These are phyloP conservation scores for Neophaeococcomyces aloes DNA, from an alignment of 2,329 filamentous ascomycete genomes.

Conservation along the genomic window DNA sequence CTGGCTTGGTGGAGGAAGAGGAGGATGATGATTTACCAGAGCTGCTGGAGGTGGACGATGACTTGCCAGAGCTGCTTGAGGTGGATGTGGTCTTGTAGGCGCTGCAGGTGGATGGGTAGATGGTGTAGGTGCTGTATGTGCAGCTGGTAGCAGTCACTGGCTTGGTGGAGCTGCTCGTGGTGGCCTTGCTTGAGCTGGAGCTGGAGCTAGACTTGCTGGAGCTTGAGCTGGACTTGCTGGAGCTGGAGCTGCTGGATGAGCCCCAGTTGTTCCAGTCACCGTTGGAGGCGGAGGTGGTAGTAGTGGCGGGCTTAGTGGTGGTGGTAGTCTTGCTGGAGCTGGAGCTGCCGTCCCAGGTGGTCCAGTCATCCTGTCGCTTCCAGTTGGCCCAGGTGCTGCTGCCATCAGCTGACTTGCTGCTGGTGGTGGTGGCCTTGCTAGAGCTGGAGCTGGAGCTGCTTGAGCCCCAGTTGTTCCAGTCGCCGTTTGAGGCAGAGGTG, in stretches of 20 bases:
- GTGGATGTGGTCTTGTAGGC: no score
- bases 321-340: not conserved
- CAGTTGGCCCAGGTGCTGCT: not conserved
- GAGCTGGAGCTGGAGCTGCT: not conserved
- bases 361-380: no score
- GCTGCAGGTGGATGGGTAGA: slow-evolving; percentile 4
- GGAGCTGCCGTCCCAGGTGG: not conserved
- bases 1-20: slow-evolving; percentile 30
- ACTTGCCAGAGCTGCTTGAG: slow-evolving; percentile 62
- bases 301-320: not conserved
- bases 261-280: not conserved
- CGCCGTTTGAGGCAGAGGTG: not conserved
- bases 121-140: slow-evolving; percentile 6
- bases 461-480: not conserved
- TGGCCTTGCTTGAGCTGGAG: not conserved
- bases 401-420: not conserved
- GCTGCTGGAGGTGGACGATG: no score
- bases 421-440: not conserved
- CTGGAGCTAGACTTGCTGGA: not conserved
- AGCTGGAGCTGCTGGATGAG: no score
- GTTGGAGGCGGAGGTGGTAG: not conserved
- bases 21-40: not conserved
- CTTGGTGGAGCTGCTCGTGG: not conserved
- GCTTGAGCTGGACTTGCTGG: no score
- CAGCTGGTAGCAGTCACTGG: slow-evolving; percentile 2